These are phyloP conservation scores for Aspergillus aculeatinus DNA, from an alignment of 2,329 filamentous ascomycete genomes.

Conservation along the genomic window DNA sequence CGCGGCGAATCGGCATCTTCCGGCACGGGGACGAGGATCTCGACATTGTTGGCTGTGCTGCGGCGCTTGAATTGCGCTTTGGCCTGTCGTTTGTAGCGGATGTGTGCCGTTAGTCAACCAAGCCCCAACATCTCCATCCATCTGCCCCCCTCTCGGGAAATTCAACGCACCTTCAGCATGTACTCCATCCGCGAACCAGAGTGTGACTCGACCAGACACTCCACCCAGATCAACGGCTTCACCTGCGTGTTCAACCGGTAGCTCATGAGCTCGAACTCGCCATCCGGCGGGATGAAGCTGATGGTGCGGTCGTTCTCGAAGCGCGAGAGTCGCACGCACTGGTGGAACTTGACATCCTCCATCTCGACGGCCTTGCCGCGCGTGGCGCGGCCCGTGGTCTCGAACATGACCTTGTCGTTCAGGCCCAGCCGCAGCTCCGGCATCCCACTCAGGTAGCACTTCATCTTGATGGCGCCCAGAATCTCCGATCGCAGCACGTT, in stretches of 20 bases:
- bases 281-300: constrained; percentile 96
- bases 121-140: too few species aligned
- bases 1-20: constrained; percentile 95
- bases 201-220: constrained; percentile 95
- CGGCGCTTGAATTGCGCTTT: constrained; percentile 97
- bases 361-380: constrained; percentile 97
- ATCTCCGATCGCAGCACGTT: constrained; percentile 97
- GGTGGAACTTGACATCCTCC: constrained; percentile 99
- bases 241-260: constrained; percentile 98
- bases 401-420: constrained; percentile 99
- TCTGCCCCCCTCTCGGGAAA: too few species aligned
- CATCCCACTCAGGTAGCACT: constrained; percentile 98
- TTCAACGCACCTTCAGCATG: constrained; percentile 74
- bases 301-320: constrained; percentile 99
- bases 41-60: constrained; percentile 97
- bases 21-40: constrained; percentile 94
- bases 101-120: background rate
- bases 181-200: constrained; percentile 96
- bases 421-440: constrained; percentile 89
- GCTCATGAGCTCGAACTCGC: constrained; percentile 98
- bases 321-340: constrained; percentile 89
- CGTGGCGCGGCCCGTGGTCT: constrained; percentile 90
- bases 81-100: constrained; percentile 51
- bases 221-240: constrained; percentile 98
- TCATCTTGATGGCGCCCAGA: constrained; percentile 97